Evolutionary conservation across 495 filamentous ascomycete species (phyloP).

Genomic region (Penicillium taxi): DNA sequence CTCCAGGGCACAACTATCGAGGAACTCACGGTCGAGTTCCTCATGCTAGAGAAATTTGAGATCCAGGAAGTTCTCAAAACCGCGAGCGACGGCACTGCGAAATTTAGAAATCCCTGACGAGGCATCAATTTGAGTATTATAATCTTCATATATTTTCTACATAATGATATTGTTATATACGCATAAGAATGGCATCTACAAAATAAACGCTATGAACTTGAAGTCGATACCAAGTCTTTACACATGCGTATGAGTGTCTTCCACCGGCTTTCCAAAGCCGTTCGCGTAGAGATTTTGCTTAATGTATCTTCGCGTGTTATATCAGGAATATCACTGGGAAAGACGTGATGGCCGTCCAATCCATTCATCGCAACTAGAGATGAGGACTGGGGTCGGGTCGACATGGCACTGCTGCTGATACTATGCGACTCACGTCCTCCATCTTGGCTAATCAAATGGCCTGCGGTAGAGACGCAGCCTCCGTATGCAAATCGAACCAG

Average conservation of each 20-base stretch:
- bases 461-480: slow-evolving; percentile 51
- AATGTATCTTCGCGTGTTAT: slow-evolving; percentile 19
- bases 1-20: no score
- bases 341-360: slow-evolving; percentile 35
- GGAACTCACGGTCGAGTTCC: no score
- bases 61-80: no score
- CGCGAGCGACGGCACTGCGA: no score
- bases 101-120: no score
- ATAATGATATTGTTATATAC: no score
- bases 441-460: slow-evolving; percentile 49
- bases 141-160: no score
- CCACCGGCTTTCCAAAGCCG: slow-evolving; percentile 19
- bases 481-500: slow-evolving; percentile 58
- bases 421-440: slow-evolving; percentile 14
- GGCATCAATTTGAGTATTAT: no score
- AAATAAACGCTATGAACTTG: no score
- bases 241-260: slow-evolving; percentile 15
- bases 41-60: no score
- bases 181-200: no score
- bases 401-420: slow-evolving; percentile 10
- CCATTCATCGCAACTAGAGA: slow-evolving; percentile 34
- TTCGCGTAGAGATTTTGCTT: slow-evolving; percentile 13
- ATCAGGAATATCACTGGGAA: slow-evolving; percentile 7
- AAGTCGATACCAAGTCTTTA: slow-evolving; percentile 15
- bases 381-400: slow-evolving; percentile 14